A percentile compares a stretch with the other conserved stretches of the same genome.
phyloP scores from a whole-genome alignment of 306 rosid genomes.

The Crotalaria pallida region DNA sequence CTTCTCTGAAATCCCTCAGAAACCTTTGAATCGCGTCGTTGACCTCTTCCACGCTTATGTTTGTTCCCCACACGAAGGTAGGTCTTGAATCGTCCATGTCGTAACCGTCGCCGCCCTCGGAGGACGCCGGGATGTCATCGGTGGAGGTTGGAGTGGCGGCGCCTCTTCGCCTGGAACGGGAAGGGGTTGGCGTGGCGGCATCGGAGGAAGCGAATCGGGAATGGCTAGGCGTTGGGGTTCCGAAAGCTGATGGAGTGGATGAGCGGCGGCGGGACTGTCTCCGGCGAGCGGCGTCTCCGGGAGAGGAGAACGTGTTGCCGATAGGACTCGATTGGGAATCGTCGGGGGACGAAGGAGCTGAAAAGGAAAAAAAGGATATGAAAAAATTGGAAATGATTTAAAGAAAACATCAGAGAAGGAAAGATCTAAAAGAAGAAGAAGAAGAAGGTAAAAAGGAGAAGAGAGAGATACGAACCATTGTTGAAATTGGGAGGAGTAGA shows the following conservation, averaged over 20 bases:
- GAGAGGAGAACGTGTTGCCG: conserved; percentile 68
- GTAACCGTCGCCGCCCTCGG: conserved; percentile 80
- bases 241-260: conserved; percentile 51
- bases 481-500: conserved; percentile 54
- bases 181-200: conserved; percentile 54
- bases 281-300: conserved; percentile 36
- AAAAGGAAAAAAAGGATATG: not conserved
- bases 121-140: conserved; percentile 57
- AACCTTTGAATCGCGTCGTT: conserved; percentile 76
- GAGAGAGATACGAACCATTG: conserved; percentile 37
- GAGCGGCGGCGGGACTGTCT: conserved; percentile 53
- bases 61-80: conserved; percentile 91
- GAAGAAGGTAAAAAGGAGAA: not conserved
- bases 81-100: conserved; percentile 77
- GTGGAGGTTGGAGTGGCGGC: conserved; percentile 68
- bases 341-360: conserved; percentile 84
- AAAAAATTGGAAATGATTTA: not conserved
- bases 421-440: not conserved
- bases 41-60: conserved; percentile 91
- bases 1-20: conserved; percentile 63
- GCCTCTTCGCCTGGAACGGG: conserved; percentile 39
- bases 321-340: conserved; percentile 85
- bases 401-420: not conserved
- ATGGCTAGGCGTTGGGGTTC: conserved; percentile 51
- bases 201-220: conserved; percentile 68